phyloP scores from a whole-genome alignment of 2,329 filamentous ascomycete species.

The Eutypella sp. region DNA sequence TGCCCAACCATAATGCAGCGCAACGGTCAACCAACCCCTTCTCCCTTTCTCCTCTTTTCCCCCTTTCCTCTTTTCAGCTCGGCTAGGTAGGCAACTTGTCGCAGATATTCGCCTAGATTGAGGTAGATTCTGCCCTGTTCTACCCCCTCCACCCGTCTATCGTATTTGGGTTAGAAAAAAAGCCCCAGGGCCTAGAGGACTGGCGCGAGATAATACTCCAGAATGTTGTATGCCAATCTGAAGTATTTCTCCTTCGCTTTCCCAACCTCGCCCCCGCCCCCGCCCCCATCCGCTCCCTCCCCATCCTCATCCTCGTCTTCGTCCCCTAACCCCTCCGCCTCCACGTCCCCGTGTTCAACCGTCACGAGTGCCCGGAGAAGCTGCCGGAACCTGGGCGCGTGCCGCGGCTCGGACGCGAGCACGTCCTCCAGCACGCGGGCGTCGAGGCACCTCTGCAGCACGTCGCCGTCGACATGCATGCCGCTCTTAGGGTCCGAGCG shows the following conservation, averaged over 20 bases:
- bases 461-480: constrained; percentile 65
- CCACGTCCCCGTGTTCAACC: constrained; percentile 37
- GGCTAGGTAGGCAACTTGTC: too few species aligned
- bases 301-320: constrained; percentile 42
- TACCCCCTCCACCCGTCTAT: too few species aligned
- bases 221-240: constrained; percentile 46
- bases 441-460: constrained; percentile 52
- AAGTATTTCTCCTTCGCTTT: constrained; percentile 33
- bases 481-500: constrained; percentile 35
- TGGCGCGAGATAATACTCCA: constrained; percentile 49
- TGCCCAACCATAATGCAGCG: too few species aligned
- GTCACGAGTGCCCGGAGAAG: constrained; percentile 46
- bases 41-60: not conserved
- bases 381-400: constrained; percentile 23
- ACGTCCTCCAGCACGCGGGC: constrained; percentile 37
- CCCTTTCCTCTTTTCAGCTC: too few species aligned
- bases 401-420: constrained; percentile 37
- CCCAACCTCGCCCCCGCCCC: constrained; percentile 29
- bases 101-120: too few species aligned
- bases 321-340: too few species aligned
- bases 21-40: not conserved
- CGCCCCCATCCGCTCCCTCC: too few species aligned
- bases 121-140: constrained; percentile 1
- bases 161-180: too few species aligned
- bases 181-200: constrained; percentile 43